Percentiles rank a stretch among this genome's conserved stretches.
Conservation (phyloP, 306 rosid genomes). For the Cyamopsis tetragonoloba region DNA sequence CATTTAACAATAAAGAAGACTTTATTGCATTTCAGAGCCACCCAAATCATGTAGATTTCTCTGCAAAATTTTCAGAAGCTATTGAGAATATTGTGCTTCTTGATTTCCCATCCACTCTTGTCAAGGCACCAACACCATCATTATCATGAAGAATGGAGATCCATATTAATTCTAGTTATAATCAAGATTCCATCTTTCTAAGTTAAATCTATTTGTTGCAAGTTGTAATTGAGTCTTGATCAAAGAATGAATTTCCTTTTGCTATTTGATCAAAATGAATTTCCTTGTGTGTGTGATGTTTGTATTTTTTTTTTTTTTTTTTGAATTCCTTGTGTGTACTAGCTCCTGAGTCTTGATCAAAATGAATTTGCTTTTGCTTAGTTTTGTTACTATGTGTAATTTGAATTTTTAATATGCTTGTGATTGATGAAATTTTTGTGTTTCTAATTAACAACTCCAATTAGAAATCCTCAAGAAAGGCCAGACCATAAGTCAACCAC, state of each 20-base stretch:
- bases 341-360: no score
- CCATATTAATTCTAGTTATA: not conserved
- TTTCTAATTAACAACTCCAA: no score
- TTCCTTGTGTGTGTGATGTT: no score
- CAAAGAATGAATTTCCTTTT: no score
- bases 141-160: conserved; percentile 19
- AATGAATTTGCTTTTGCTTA: no score
- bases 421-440: no score
- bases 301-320: no score
- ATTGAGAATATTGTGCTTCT: conserved; percentile 82
- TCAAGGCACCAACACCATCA: conserved; percentile 48
- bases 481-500: not conserved
- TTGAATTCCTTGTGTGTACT: no score
- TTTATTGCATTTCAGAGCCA: conserved; percentile 58
- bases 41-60: conserved; percentile 75
- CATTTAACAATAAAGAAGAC: conserved; percentile 79
- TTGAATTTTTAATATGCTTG: conserved; percentile 20
- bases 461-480: not conserved
- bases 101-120: conserved; percentile 70
- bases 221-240: conserved; percentile 9
- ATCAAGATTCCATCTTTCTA: not conserved
- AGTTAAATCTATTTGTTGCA: conserved; percentile 3
- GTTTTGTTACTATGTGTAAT: no score
- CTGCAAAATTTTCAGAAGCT: conserved; percentile 66
- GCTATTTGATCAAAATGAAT: no score